Evolutionary conservation across 805 yeast species (phyloP).

Genomic region (Candida silvicultrix): DNA sequence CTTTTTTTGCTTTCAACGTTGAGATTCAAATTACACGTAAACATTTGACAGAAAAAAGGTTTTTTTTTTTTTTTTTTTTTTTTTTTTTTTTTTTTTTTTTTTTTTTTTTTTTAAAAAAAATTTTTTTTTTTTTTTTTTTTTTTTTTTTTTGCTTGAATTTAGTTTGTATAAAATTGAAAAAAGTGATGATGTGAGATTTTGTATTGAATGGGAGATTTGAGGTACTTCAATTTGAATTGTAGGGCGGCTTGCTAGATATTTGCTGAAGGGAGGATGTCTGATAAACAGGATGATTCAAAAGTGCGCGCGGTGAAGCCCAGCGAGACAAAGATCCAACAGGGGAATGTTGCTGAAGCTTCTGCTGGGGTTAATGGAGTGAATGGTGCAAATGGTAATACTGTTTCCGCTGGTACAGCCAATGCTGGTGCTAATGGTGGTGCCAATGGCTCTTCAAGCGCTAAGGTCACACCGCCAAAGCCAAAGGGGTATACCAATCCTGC

Average conservation of each 20-base stretch:
- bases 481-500: constrained; percentile 70
- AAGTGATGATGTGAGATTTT: neutral
- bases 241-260: too few species aligned
- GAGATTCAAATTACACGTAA: neutral
- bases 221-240: too few species aligned
- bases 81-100: too few species aligned
- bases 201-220: too few species aligned
- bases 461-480: constrained; percentile 5
- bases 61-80: too few species aligned
- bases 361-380: too few species aligned
- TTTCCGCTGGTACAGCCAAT: neutral
- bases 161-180: too few species aligned
- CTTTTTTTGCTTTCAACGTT: neutral
- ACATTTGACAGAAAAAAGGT: neutral
- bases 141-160: too few species aligned
- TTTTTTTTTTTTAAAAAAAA: too few species aligned
- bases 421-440: neutral
- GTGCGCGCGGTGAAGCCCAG: neutral
- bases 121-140: too few species aligned
- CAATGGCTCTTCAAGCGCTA: neutral
- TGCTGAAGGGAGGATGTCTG: neutral
- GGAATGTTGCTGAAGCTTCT: neutral
- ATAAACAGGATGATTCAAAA: neutral
- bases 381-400: too few species aligned
- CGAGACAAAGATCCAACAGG: neutral